These are phyloP conservation scores for Raddia guianensis DNA, from an alignment of 176 grass and related monocot genomes.

Conservation along the genomic window DNA sequence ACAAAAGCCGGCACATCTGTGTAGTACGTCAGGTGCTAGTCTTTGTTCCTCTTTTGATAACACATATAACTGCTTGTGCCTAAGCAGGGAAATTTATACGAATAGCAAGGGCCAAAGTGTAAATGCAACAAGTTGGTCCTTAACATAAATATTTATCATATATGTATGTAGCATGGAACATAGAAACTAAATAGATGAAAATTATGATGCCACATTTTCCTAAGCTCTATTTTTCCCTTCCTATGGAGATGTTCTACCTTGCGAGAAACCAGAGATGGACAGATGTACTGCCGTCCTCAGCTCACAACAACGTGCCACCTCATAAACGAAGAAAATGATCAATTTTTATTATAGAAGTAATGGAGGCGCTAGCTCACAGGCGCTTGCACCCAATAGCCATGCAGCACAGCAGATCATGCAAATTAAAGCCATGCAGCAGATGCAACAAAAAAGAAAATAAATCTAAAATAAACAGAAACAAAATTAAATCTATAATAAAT, in stretches of 20 bases:
- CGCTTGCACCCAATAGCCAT: too few relatives aligned
- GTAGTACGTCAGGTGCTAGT: slow-evolving; percentile 38
- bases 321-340: neutral
- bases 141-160: slow-evolving; percentile 39
- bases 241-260: neutral
- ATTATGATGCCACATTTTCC: slow-evolving; percentile 34
- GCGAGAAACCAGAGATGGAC: neutral
- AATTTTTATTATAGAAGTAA: neutral
- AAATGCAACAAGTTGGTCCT: slow-evolving; percentile 51
- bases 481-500: too few relatives aligned
- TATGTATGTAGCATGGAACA: slow-evolving; percentile 42
- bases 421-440: too few relatives aligned
- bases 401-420: too few relatives aligned
- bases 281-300: neutral
- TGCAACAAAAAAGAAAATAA: too few relatives aligned
- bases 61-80: slow-evolving; percentile 47
- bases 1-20: slow-evolving; percentile 30
- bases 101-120: slow-evolving; percentile 51
- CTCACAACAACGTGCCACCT: neutral
- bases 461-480: too few relatives aligned
- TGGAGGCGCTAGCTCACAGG: too few relatives aligned
- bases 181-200: slow-evolving; percentile 39
- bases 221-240: neutral
- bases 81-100: slow-evolving; percentile 39
- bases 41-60: slow-evolving; percentile 46